These are phyloP conservation scores for Tricholoma sp. DNA, from an alignment of 768 basidiomycete genomes.

Conservation along the genomic window DNA sequence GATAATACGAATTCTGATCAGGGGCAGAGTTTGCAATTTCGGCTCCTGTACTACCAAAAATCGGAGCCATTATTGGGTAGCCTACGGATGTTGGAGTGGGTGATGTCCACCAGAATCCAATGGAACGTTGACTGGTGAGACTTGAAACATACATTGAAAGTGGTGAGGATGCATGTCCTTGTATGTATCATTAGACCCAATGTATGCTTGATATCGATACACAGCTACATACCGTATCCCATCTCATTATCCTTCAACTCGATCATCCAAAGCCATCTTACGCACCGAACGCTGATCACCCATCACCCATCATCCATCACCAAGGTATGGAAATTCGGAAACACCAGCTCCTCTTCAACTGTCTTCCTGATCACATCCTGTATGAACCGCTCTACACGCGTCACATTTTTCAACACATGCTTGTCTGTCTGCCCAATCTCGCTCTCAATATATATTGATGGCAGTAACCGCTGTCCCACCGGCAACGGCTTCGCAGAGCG, in stretches of 20 bases:
- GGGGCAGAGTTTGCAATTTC: no score
- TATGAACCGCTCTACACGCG: conserved; percentile 91
- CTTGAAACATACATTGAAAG: no score
- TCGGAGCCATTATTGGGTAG: no score
- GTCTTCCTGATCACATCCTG: conserved; percentile 94
- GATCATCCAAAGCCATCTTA: background rate
- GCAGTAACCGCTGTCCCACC: conserved; percentile 78
- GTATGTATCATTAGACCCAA: background rate
- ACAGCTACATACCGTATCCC: background rate
- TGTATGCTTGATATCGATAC: background rate
- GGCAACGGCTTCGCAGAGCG: conserved; percentile 64
- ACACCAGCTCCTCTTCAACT: conserved; percentile 92
- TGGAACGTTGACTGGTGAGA: no score
- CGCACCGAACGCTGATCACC: background rate
- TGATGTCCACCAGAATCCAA: no score
- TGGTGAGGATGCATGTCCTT: no score
- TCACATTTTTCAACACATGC: conserved; percentile 93
- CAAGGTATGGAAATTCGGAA: conserved; percentile 91
- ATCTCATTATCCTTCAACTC: background rate
- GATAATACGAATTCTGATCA: no score
- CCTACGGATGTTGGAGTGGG: no score
- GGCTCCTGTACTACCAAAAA: no score
- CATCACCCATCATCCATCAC: conserved; percentile 24
- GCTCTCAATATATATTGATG: conserved; percentile 87
- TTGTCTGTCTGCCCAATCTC: conserved; percentile 96